Percentiles rank a stretch among this genome's conserved stretches.
Evolutionary conservation across 2,329 filamentous ascomycete species (phyloP).

Genomic region (Alternaria atra): DNA sequence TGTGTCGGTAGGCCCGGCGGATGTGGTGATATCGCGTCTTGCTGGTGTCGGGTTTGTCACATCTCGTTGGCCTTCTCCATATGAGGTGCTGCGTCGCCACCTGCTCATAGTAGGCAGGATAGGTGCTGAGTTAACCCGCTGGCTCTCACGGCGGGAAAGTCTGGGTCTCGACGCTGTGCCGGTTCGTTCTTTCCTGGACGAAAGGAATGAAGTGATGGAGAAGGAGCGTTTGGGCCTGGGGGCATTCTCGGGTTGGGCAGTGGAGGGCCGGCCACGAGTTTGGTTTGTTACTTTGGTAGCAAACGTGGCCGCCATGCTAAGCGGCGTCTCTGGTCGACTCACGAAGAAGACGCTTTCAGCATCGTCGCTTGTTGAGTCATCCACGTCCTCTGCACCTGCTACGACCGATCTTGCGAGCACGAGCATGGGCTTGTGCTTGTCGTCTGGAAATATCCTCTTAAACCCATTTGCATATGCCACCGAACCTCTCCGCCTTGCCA

Average conservation of each 20-base stretch:
- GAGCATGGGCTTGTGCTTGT: slow-evolving; percentile 58
- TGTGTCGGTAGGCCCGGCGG: slow-evolving; percentile 28
- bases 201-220: slow-evolving; percentile 59
- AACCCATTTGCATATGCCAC: slow-evolving; percentile 50
- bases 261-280: slow-evolving; percentile 26
- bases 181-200: slow-evolving; percentile 50
- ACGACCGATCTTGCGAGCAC: slow-evolving; percentile 56
- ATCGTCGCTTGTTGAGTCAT: slow-evolving; percentile 50
- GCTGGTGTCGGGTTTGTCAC: slow-evolving; percentile 42
- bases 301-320: slow-evolving; percentile 43
- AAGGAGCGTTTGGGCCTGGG: slow-evolving; percentile 58
- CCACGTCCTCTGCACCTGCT: slow-evolving; percentile 44
- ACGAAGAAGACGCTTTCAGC: slow-evolving; percentile 51
- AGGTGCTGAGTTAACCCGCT: slow-evolving; percentile 46
- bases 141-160: slow-evolving; percentile 42
- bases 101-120: slow-evolving; percentile 50
- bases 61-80: slow-evolving; percentile 52
- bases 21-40: slow-evolving; percentile 43
- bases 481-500: slow-evolving; percentile 54
- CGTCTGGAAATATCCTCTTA: slow-evolving; percentile 56
- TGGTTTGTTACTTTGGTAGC: slow-evolving; percentile 33
- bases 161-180: slow-evolving; percentile 38
- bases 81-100: slow-evolving; percentile 46
- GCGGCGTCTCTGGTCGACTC: slow-evolving; percentile 52
- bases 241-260: slow-evolving; percentile 33